Conservation (phyloP, 2,329 filamentous ascomycete genomes). For the Rhexocercosporidium sp. region DNA sequence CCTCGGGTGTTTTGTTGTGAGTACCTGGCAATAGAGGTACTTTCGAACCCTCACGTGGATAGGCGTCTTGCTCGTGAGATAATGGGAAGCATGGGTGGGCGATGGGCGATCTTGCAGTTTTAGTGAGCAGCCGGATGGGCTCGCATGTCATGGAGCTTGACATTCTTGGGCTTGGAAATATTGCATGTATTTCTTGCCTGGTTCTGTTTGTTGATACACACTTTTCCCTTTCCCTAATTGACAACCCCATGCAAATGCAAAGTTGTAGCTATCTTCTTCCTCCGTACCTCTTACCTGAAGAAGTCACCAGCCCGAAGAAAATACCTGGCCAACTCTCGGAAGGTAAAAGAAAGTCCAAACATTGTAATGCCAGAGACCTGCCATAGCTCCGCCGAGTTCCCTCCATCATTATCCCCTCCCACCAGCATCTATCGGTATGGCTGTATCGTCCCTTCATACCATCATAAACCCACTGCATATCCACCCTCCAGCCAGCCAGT, state of each 20-base stretch:
- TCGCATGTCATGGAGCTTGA: neutral
- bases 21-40: neutral
- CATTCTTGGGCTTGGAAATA: neutral
- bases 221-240: neutral
- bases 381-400: neutral
- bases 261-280: neutral
- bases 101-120: neutral
- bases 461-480: constrained; percentile 10
- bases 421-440: neutral
- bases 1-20: neutral
- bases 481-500: neutral
- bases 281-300: neutral
- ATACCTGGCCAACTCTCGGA: neutral
- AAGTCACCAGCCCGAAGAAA: neutral
- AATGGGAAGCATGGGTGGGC: neutral
- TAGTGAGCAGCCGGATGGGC: neutral
- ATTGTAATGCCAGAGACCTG: neutral
- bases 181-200: neutral
- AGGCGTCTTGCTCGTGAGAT: constrained; percentile 17
- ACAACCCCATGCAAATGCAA: neutral
- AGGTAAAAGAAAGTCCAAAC: neutral
- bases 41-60: constrained; percentile 15
- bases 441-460: constrained; percentile 14
- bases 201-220: neutral
- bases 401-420: constrained; percentile 11